Evolutionary conservation across 257 asterid genomes (phyloP), one percentile per base, ranked within the genome.

Genomic region (Eucommia ulmoides): DNA sequence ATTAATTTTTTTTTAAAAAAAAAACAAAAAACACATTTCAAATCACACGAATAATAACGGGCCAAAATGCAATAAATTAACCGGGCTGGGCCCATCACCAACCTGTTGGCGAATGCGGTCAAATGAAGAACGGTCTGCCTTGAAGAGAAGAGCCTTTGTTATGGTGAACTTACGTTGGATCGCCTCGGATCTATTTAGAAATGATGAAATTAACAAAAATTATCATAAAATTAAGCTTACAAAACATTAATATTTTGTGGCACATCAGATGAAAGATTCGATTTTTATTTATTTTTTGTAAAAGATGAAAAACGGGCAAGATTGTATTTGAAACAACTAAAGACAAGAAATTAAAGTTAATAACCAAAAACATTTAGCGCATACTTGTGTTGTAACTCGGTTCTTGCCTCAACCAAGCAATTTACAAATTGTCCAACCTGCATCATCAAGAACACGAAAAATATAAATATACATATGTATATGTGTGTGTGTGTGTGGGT

Each of bases 41-140:
- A n/a, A n/a, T n/a, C n/a, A n/a, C n/a, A n/a, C n/a, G n/a, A n/a
- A n/a, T n/a, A n/a, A n/a, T n/a, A n/a, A 23, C 54, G 20, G 24
- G 23, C 41, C n/a, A 52, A 24, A 19, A 33, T 3, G 24, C 29
- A 11, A 33, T 2, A 41, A 22, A 54, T 17, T 44, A 24, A 51
- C n/a, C n/a, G 22, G 50, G 65, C 42, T 20, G 8, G 22, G 23
- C 59, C 20, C 29, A 14, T 35, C 45, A 42, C 46, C 22, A 26
- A 87, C 97, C 97, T 83, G 93, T 65, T 83, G 84, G 21, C 78
- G 71, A 16, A 78, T 63, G 59, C 93, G 93, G 66, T 71, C 82
- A 54, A 74, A 70, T 19, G 92, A 76, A 17, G 93, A 81, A 59
- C 92, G 67, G 47, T 83, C 97, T 17, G 93, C 97, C 67, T 74